Conservation (phyloP, 1,139 yeast species). For the Scheffersomyces cryptocercus region DNA sequence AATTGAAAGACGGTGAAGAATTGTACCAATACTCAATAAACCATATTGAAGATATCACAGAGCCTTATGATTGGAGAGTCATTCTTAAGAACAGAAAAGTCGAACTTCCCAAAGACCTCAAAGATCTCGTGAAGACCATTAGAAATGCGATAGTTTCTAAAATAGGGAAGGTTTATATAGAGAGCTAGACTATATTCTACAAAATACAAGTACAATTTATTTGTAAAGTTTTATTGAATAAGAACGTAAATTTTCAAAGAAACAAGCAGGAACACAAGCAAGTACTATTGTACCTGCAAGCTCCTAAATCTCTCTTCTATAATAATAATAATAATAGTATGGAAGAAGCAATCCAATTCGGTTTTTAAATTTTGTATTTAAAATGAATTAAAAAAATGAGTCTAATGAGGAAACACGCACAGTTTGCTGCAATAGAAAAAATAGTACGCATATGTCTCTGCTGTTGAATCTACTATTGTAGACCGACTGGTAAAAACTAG, state of each 20-base stretch:
- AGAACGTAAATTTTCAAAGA: background rate
- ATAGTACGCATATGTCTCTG: too few relatives aligned
- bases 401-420: background rate
- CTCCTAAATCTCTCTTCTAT: background rate
- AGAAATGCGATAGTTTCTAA: conserved; percentile 36
- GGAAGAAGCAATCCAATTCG: background rate
- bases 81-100: conserved; percentile 15
- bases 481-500: too few relatives aligned
- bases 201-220: background rate
- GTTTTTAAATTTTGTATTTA: background rate
- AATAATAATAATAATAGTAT: background rate
- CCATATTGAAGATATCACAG: conserved; percentile 19
- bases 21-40: conserved; percentile 33
- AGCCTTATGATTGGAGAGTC: conserved; percentile 38
- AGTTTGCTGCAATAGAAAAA: too few relatives aligned
- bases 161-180: conserved; percentile 43
- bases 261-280: background rate
- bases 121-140: conserved; percentile 25
- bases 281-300: background rate
- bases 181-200: conserved; percentile 2
- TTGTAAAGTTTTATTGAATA: background rate
- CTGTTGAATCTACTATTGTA: too few relatives aligned
- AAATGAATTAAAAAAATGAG: conserved; percentile 1
- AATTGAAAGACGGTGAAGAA: conserved; percentile 30
- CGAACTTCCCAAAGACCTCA: conserved; percentile 24